Base-by-base conservation (phyloP, 441 rosid genomes). In the Geranium incanum region DNA sequence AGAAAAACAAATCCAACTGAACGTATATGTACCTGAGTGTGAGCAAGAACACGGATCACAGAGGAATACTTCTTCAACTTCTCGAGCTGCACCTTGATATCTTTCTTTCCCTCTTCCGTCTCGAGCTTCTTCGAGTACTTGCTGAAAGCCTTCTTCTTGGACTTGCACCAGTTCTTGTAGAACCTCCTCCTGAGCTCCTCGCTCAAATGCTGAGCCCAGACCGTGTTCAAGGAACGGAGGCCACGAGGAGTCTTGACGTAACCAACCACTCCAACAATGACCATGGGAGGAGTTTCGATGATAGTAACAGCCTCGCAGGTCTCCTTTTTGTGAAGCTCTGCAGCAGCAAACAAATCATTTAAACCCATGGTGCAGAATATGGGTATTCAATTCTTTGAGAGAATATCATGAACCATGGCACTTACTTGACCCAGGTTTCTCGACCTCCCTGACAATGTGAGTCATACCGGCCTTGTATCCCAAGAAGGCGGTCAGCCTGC, bases 391-490 rank as follows among this genome's bases (percentile, higher is more conserved):
- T 12, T 43, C 50, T 43, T 43, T 0, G 50, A 43, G 13, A 8
- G 50, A 43, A 43, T 43, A 43, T 1, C 50, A 43, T 43, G 50
- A 43, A 43, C 6, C 13, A 43, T 43, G 2, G 5, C n/a, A 71
- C 95, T 80, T 81, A 90, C 98, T 93, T 21, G 98, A 93, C 77
- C 98, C 98, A 3, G 98, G 98, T 36, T 93, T 93, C 66, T 91
- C 97, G 0, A 93, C 97, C 63, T 93, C 98, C 43, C 96, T 79
- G n/a, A 93, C 93, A 81, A 93, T 89, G 77, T 91, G 98, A 4
- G 96, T 91, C 97, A 91, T 93, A 4, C 98, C 97, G 62, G 98
- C 97, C 83, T 93, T 91, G 84, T 93, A 91, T 48, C 96, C 97
- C 82, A 93, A 37, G 79, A 93, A 93, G 71, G 96, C 90, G 48